Evolutionary conservation across 1,139 yeast genomes (phyloP).

Genomic region (Debaryomyces robertsiae): DNA sequence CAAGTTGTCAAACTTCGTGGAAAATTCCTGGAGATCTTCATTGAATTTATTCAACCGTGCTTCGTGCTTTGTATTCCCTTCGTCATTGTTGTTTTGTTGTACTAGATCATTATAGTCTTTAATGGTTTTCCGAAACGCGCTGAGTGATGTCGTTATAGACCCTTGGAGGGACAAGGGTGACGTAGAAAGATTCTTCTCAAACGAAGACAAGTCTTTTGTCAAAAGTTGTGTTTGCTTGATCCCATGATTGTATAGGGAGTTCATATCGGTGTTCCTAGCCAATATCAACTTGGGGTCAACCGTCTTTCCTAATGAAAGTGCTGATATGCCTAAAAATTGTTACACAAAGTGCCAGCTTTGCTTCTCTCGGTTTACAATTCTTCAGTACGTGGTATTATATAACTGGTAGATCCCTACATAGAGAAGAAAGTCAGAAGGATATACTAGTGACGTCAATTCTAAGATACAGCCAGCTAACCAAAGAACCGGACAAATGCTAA

Average conservation of each 20-base stretch:
- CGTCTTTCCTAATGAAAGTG: no score
- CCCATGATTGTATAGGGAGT: slow-evolving; percentile 86
- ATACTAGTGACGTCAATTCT: not conserved
- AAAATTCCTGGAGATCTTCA: slow-evolving; percentile 57
- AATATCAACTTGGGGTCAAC: no score
- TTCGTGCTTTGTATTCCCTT: slow-evolving; percentile 63
- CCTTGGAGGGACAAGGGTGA: slow-evolving; percentile 79
- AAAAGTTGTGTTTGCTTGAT: slow-evolving; percentile 78
- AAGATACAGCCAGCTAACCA: slow-evolving; percentile 41
- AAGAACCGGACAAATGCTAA: slow-evolving; percentile 87
- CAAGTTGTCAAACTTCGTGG: slow-evolving; percentile 60
- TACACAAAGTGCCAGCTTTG: no score
- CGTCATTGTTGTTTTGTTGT: slow-evolving; percentile 59
- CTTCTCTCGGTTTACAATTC: no score
- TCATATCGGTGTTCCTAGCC: slow-evolving; percentile 37
- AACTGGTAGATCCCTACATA: not conserved
- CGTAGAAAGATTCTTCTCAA: slow-evolving; percentile 66
- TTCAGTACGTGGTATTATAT: no score
- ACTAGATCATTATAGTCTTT: slow-evolving; percentile 73
- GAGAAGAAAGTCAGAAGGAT: no score
- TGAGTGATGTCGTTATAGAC: slow-evolving; percentile 81
- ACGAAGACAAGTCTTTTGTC: slow-evolving; percentile 64
- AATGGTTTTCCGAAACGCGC: slow-evolving; percentile 73
- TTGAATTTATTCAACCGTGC: slow-evolving; percentile 63
- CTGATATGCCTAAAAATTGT: no score